phyloP scores from a whole-genome alignment of 495 filamentous ascomycete species.

The Penicillium angulare region DNA sequence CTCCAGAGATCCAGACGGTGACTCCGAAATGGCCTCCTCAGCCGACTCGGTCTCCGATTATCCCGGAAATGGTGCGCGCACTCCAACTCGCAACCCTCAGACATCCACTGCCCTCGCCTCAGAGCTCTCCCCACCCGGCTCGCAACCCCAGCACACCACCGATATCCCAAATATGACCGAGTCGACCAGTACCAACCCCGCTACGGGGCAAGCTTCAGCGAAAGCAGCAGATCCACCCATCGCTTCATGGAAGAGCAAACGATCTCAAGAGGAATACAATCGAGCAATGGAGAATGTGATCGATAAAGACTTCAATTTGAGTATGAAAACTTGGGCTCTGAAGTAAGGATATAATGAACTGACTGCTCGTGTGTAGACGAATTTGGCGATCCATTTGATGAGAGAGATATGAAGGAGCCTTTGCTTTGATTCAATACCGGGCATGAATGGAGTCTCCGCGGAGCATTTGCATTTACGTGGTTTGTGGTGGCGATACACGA shows the following conservation, averaged over 20 bases:
- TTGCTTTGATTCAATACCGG: slow-evolving; percentile 35
- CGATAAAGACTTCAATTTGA: slow-evolving; percentile 47
- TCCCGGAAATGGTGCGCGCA: slow-evolving; percentile 32
- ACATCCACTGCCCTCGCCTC: slow-evolving; percentile 22
- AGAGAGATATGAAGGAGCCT: slow-evolving; percentile 59
- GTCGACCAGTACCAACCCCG: neutral
- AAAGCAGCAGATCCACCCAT: slow-evolving; percentile 38
- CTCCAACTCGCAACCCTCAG: slow-evolving; percentile 29
- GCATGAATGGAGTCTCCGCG: neutral
- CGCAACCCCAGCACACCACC: slow-evolving; percentile 38
- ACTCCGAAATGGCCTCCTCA: slow-evolving; percentile 59
- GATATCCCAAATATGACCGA: slow-evolving; percentile 4
- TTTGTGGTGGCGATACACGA: slow-evolving; percentile 1
- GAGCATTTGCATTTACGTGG: neutral
- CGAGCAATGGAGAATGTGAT: slow-evolving; percentile 47
- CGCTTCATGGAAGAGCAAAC: slow-evolving; percentile 58
- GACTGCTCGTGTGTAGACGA: slow-evolving; percentile 32
- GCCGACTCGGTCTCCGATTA: slow-evolving; percentile 39
- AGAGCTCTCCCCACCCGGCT: slow-evolving; percentile 56
- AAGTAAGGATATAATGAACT: neutral
- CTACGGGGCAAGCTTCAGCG: neutral
- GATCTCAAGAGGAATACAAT: slow-evolving; percentile 60
- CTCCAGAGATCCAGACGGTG: slow-evolving; percentile 49
- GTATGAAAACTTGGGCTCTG: slow-evolving; percentile 21
- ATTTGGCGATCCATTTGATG: slow-evolving; percentile 60